Evolutionary conservation across 1,284 basidiomycete species (phyloP), one percentile per base, ranked within the genome.

Genomic region (Cystobasidium sp.): DNA sequence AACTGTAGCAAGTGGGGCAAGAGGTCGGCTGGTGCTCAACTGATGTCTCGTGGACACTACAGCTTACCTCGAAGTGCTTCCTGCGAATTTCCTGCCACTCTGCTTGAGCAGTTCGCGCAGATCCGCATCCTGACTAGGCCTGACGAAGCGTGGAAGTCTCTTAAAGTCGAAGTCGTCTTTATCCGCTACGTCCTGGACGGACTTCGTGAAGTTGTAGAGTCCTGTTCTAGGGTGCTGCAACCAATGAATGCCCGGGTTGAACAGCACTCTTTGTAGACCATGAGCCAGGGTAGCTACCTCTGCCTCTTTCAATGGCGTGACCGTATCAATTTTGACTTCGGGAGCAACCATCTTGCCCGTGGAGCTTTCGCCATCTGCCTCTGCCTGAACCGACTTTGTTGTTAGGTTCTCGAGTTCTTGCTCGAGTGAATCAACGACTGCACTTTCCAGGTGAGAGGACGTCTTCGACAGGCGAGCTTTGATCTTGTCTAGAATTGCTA

Each of bases 181-280:
- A 71, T 88, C 85, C 0, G 94, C 91, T 56, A 98, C 88, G 49
- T 74, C 52, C 53, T 78, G 77, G 58, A 78, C 66, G 14, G 56
- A 7, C 83, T 83, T 80, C 90, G 87, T 3, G 87, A 93, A 98
- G 81, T 97, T 97, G 84, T 93, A 96, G 7, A 93, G 90, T 6
- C 88, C 86, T 0, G 93, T 91, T 9, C 92, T 86, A 0, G 92
- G 91, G 79, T 99, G 94, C 78, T 89, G 88, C 1, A 97, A 83
- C 89, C 91, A 93, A 80, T 96, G 92, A 0, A 97, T 90, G n/a
- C 94, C 94, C 3, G 92, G 92, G 78, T 91, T 93, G 85, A 94
- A 94, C 22, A 96, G 83, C 0, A 93, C 91, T 14, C 92, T 87
- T 64, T 92, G 90, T 1, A 98, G 84, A 1, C 89, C 89, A 80